These are phyloP conservation scores for Mycena kentingensis DNA, from an alignment of 768 basidiomycete genomes.

Conservation along the genomic window DNA sequence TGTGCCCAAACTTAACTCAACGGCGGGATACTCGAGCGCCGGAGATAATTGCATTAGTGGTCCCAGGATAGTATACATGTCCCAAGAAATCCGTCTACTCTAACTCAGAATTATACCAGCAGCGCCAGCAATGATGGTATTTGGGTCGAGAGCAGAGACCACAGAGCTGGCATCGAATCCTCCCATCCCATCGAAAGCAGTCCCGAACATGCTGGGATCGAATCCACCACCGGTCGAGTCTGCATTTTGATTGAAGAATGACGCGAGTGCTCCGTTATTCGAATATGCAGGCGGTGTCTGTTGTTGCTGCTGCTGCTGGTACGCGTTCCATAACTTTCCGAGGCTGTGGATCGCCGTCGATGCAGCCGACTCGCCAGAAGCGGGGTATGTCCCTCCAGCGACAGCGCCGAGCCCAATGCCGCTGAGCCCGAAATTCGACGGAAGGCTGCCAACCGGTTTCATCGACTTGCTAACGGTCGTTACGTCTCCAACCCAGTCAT, in stretches of 20 bases:
- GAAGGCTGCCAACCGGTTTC: conserved; percentile 1
- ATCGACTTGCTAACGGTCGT: conserved; percentile 17
- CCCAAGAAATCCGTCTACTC: background rate
- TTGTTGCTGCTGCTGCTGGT: conserved; percentile 12
- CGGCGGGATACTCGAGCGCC: no score
- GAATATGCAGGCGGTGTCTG: conserved; percentile 1
- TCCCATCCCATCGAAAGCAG: background rate
- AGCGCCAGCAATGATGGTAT: background rate
- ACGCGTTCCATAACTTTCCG: conserved; percentile 16
- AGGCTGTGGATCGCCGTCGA: conserved; percentile 11
- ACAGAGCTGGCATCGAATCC: conserved; percentile 14
- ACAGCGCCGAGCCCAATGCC: background rate
- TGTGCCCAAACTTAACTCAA: no score
- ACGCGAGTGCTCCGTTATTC: conserved; percentile 5
- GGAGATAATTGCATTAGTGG: no score
- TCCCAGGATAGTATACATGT: no score
- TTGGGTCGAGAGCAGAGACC: conserved; percentile 4
- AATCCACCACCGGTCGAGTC: background rate
- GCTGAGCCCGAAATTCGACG: background rate
- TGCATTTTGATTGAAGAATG: conserved; percentile 8
- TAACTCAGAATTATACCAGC: background rate
- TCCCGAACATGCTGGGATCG: no score
- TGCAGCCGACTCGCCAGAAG: background rate
- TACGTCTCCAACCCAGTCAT: conserved; percentile 15
- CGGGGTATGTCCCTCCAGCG: background rate